These are phyloP conservation scores for Russula compacta DNA, from an alignment of 768 basidiomycete species.

Conservation along the genomic window DNA sequence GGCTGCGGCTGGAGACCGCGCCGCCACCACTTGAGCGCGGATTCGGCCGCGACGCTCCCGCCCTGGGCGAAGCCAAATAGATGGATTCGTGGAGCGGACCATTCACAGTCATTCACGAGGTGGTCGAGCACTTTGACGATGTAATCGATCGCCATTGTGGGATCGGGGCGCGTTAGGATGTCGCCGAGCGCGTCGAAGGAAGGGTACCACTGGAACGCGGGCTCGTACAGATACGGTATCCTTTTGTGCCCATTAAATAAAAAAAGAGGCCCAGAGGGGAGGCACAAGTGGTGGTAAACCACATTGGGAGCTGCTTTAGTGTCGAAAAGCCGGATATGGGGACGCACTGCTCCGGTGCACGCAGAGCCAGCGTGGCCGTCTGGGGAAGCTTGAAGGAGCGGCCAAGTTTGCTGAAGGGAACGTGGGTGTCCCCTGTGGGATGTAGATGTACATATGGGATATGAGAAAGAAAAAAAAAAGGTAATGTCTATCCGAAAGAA, in stretches of 20 bases:
- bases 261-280: not conserved
- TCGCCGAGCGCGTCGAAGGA: constrained; percentile 79
- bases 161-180: constrained; percentile 59
- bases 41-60: constrained; percentile 67
- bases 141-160: constrained; percentile 53
- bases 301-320: not conserved
- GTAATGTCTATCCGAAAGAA: not conserved
- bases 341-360: constrained; percentile 67
- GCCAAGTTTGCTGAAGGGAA: constrained; percentile 69
- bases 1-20: constrained; percentile 12
- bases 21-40: constrained; percentile 45
- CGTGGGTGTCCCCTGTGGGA: constrained; percentile 64
- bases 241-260: constrained; percentile 34
- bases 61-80: constrained; percentile 87
- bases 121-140: constrained; percentile 45
- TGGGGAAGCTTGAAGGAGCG: constrained; percentile 75
- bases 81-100: constrained; percentile 66
- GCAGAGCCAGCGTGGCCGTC: constrained; percentile 74
- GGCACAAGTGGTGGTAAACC: not conserved
- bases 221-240: constrained; percentile 70
- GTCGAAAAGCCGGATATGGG: not conserved
- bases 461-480: not conserved
- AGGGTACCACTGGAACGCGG: constrained; percentile 79
- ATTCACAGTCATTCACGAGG: constrained; percentile 50
- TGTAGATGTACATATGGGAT: not conserved